phyloP scores from a whole-genome alignment of 2,329 filamentous ascomycete genomes.

The Alternaria arbusti region DNA sequence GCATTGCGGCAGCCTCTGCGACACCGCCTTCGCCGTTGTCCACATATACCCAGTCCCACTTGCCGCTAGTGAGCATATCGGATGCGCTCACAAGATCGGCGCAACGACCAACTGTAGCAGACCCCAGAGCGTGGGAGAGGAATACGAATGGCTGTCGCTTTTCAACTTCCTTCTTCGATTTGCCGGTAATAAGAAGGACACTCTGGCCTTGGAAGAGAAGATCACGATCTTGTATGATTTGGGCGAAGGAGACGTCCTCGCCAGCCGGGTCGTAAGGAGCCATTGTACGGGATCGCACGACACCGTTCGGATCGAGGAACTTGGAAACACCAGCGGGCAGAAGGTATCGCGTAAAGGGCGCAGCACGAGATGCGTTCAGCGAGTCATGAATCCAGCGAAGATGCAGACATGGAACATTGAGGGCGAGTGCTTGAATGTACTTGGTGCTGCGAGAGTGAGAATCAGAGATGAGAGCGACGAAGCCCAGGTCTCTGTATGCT shows the following conservation, averaged over 20 bases:
- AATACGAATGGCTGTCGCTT: conserved; percentile 78
- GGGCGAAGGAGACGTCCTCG: conserved; percentile 49
- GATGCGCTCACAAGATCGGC: conserved; percentile 70
- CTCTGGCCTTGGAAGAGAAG: conserved; percentile 68
- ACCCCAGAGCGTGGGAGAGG: conserved; percentile 78
- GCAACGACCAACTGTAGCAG: conserved; percentile 69
- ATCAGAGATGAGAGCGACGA: conserved; percentile 86
- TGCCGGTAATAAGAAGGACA: conserved; percentile 75
- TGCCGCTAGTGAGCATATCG: conserved; percentile 60
- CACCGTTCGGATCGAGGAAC: conserved; percentile 70
- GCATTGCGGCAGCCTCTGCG: conserved; percentile 59
- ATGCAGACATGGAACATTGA: conserved; percentile 86
- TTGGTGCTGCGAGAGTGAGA: conserved; percentile 85
- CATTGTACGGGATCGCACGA: conserved; percentile 76
- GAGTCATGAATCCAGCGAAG: conserved; percentile 82
- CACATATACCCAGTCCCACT: conserved; percentile 82
- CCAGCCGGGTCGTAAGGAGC: conserved; percentile 63
- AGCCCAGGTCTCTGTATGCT: conserved; percentile 66
- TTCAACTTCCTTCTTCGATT: conserved; percentile 66
- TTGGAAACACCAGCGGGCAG: conserved; percentile 83
- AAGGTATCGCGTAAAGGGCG: conserved; percentile 82
- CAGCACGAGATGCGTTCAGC: conserved; percentile 63
- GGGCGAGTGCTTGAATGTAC: conserved; percentile 91
- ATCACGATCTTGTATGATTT: conserved; percentile 53
- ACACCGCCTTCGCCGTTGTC: conserved; percentile 70